Evolutionary conservation across 129 eudicot species (phyloP).

Genomic region (Flaveria robusta): DNA sequence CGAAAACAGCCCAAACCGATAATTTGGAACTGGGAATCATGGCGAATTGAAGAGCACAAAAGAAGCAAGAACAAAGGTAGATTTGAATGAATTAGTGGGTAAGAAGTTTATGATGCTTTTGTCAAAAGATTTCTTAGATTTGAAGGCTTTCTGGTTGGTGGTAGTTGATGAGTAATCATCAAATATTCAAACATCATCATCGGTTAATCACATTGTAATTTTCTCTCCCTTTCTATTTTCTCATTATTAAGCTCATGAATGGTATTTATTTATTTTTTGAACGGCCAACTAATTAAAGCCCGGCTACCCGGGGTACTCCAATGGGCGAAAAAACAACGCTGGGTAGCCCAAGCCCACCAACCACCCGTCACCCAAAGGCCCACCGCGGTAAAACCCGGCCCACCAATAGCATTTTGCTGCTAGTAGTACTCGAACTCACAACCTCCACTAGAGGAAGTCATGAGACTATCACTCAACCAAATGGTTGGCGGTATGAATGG

Average conservation of each 20-base stretch:
- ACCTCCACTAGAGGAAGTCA: too few species aligned
- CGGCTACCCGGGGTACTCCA: too few species aligned
- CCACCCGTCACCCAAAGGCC: too few species aligned
- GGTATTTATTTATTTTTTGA: background rate
- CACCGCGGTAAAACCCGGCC: too few species aligned
- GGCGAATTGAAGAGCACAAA: constrained; percentile 15
- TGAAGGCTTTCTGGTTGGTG: constrained; percentile 39
- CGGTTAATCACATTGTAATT: constrained; percentile 9
- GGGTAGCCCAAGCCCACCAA: too few species aligned
- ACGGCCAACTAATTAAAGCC: too few species aligned
- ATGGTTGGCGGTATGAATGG: too few species aligned
- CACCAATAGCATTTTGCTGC: too few species aligned
- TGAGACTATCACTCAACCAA: too few species aligned
- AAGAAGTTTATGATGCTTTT: constrained; percentile 38
- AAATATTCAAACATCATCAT: constrained; percentile 20
- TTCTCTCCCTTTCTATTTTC: constrained; percentile 20
- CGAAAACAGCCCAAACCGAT: constrained; percentile 24
- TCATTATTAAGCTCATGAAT: background rate
- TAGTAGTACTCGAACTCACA: too few species aligned
- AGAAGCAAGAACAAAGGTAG: constrained; percentile 23
- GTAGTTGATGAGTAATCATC: constrained; percentile 20
- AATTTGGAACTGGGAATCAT: constrained; percentile 36
- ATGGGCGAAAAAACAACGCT: too few species aligned
- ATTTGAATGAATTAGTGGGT: constrained; percentile 1
- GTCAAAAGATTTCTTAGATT: constrained; percentile 33